These are phyloP conservation scores for Pythium volutum DNA, from an alignment of 352 stramenopile genomes.

Conservation along the genomic window DNA sequence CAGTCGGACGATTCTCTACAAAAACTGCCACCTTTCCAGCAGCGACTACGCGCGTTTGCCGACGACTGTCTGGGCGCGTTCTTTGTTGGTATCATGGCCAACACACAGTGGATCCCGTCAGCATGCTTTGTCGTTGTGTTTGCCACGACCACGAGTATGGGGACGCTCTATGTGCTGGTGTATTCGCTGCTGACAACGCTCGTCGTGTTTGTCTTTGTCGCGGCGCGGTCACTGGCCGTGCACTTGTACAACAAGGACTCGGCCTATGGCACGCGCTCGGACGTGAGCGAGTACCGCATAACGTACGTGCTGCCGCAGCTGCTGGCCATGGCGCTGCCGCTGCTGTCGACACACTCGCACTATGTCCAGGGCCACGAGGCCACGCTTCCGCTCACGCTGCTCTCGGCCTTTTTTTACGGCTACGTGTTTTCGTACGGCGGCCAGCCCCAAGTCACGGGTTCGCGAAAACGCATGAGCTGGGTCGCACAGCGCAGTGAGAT, in stretches of 20 bases:
- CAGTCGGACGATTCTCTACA: neutral
- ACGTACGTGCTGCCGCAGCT: conserved; percentile 57
- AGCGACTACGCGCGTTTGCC: conserved; percentile 39
- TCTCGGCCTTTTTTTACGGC: conserved; percentile 56
- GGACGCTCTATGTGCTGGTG: conserved; percentile 29
- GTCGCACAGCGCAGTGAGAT: conserved; percentile 38
- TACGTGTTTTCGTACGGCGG: conserved; percentile 70
- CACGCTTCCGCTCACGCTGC: conserved; percentile 34
- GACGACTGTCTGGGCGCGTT: conserved; percentile 56
- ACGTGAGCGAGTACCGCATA: conserved; percentile 46
- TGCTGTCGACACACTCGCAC: conserved; percentile 45
- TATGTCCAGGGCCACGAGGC: conserved; percentile 47
- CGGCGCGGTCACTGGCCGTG: conserved; percentile 51
- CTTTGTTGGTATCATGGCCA: conserved; percentile 47
- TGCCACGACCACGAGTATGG: conserved; percentile 42
- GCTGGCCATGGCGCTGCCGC: conserved; percentile 37
- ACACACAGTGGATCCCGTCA: conserved; percentile 65
- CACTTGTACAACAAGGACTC: conserved; percentile 65
- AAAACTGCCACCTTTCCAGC: conserved; percentile 13
- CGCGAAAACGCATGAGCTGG: conserved; percentile 45
- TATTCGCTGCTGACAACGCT: conserved; percentile 38
- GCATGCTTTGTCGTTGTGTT: conserved; percentile 54
- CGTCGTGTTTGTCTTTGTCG: conserved; percentile 54
- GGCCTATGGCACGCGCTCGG: conserved; percentile 35
- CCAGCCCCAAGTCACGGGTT: conserved; percentile 58